These are phyloP conservation scores for Leucaena leucocephala DNA, from an alignment of 306 rosid species.

Conservation along the genomic window DNA sequence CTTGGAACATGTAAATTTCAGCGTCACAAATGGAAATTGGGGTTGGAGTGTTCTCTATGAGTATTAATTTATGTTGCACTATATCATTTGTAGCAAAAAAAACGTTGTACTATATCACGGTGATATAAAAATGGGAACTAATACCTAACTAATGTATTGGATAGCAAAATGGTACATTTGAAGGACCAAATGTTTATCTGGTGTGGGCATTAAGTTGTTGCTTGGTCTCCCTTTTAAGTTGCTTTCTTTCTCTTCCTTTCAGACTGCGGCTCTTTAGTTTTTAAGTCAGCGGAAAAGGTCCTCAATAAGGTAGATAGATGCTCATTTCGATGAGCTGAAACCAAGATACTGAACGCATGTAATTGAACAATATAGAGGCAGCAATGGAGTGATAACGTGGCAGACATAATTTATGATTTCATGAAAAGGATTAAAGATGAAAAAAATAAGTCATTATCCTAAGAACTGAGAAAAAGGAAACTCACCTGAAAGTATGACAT, in stretches of 20 bases:
- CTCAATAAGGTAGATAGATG: slow-evolving; percentile 68
- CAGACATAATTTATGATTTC: background rate
- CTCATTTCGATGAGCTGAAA: slow-evolving; percentile 86
- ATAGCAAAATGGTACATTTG: background rate
- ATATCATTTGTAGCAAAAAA: background rate
- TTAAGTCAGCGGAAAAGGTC: slow-evolving; percentile 66
- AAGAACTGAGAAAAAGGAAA: slow-evolving; percentile 13
- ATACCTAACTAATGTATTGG: background rate
- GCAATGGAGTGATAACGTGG: background rate
- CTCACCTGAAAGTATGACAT: slow-evolving; percentile 85
- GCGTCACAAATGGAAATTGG: background rate
- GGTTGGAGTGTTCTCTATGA: background rate
- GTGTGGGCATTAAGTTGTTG: slow-evolving; percentile 27
- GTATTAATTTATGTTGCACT: background rate
- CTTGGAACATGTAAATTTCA: background rate
- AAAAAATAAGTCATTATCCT: background rate
- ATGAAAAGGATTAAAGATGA: background rate
- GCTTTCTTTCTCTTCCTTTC: slow-evolving; percentile 85
- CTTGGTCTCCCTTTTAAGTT: slow-evolving; percentile 54
- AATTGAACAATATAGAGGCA: background rate
- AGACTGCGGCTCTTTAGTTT: slow-evolving; percentile 69
- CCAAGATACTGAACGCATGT: slow-evolving; percentile 13
- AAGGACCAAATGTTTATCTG: background rate
- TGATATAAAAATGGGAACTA: background rate
- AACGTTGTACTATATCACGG: background rate